These are phyloP conservation scores for Leucocoprinus sp. DNA, from an alignment of 768 basidiomycete genomes.

Conservation along the genomic window DNA sequence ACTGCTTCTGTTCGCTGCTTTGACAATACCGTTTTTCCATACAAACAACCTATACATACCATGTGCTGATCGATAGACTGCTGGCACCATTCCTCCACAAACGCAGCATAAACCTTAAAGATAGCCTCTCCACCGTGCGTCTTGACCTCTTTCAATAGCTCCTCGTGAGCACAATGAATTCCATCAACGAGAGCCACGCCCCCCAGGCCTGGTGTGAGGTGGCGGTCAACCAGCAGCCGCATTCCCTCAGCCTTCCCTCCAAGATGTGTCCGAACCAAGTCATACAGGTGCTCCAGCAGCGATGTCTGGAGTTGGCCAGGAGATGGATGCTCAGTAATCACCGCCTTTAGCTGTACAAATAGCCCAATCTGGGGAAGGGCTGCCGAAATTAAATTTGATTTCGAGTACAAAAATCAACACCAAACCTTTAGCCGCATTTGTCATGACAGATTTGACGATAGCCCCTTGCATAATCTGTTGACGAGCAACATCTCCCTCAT, in stretches of 20 bases:
- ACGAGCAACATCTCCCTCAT: conserved; percentile 47
- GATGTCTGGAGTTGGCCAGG: conserved; percentile 25
- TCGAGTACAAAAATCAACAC: conserved; percentile 2
- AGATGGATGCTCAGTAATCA: conserved; percentile 31
- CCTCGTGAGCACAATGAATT: conserved; percentile 30
- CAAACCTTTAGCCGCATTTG: conserved; percentile 64
- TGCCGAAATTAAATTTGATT: conserved; percentile 18
- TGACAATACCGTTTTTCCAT: neutral
- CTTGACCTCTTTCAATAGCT: conserved; percentile 22
- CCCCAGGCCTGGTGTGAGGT: conserved; percentile 21
- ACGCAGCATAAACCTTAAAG: conserved; percentile 32
- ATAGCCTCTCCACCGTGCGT: conserved; percentile 19
- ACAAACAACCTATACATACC: conserved; percentile 21
- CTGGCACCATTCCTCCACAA: conserved; percentile 47
- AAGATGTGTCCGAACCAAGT: conserved; percentile 23
- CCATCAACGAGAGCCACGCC: conserved; percentile 31
- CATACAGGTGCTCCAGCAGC: conserved; percentile 33
- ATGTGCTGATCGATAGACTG: conserved; percentile 41
- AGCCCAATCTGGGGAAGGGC: conserved; percentile 35
- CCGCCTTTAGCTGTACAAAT: conserved; percentile 29
- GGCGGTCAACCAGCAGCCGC: conserved; percentile 26
- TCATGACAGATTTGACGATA: conserved; percentile 72
- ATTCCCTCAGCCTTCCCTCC: conserved; percentile 29
- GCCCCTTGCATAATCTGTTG: conserved; percentile 68
- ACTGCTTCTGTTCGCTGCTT: conserved; percentile 39